Evolutionary conservation across 1,284 basidiomycete genomes (phyloP).

Genomic region (Papiliotrema fonsecae): DNA sequence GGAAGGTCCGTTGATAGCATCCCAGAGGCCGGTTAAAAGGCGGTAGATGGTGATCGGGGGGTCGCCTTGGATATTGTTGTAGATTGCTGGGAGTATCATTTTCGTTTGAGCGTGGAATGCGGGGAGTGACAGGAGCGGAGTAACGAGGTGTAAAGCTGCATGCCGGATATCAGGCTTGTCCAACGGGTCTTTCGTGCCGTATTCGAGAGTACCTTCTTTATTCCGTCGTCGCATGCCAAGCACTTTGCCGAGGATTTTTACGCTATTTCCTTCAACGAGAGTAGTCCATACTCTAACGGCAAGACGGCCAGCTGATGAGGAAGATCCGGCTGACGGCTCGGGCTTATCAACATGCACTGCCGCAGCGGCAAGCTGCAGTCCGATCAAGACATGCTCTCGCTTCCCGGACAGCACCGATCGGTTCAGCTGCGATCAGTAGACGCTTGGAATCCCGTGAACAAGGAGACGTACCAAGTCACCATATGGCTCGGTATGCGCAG

Average conservation of each 20-base stretch:
- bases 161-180: slow-evolving; percentile 47
- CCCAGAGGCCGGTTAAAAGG: slow-evolving; percentile 41
- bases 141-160: slow-evolving; percentile 39
- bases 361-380: slow-evolving; percentile 35
- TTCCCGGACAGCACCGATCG: slow-evolving; percentile 39
- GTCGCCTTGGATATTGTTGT: slow-evolving; percentile 38
- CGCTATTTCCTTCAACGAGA: slow-evolving; percentile 38
- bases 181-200: slow-evolving; percentile 37
- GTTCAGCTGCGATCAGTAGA: slow-evolving; percentile 29
- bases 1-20: slow-evolving; percentile 31
- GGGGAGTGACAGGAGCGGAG: slow-evolving; percentile 37
- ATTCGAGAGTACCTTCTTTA: slow-evolving; percentile 37
- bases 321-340: slow-evolving; percentile 16
- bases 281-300: slow-evolving; percentile 34
- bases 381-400: slow-evolving; percentile 40
- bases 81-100: slow-evolving; percentile 35
- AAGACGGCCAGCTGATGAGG: slow-evolving; percentile 17
- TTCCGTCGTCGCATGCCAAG: slow-evolving; percentile 44
- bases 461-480: slow-evolving; percentile 29
- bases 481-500: slow-evolving; percentile 35
- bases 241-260: slow-evolving; percentile 42
- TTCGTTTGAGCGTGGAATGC: slow-evolving; percentile 38
- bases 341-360: slow-evolving; percentile 39
- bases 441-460: not conserved
- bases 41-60: slow-evolving; percentile 45